Conservation (phyloP, 2,329 filamentous ascomycete genomes). For the Arthrobotrys iridis region DNA sequence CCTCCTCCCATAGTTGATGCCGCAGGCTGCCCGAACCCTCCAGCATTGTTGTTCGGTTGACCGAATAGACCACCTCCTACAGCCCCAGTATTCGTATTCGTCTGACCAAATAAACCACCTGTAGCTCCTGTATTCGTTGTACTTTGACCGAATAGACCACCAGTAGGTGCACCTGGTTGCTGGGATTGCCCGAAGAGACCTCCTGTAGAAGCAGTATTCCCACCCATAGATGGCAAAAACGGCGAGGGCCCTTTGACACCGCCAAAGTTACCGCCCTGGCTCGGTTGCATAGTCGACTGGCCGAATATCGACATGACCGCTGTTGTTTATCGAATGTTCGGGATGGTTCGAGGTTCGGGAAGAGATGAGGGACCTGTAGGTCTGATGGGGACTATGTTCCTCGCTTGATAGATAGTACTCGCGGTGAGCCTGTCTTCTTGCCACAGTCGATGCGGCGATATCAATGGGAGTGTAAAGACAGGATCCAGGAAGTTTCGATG, state of each 20-base stretch:
- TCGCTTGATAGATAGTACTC: neutral
- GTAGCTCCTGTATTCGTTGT: constrained; percentile 20
- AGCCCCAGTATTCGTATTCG: constrained; percentile 48
- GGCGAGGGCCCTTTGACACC: constrained; percentile 51
- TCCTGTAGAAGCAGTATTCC: constrained; percentile 33
- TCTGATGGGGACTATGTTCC: neutral
- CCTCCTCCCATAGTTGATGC: constrained; percentile 46
- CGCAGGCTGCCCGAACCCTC: constrained; percentile 43
- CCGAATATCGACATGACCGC: constrained; percentile 52
- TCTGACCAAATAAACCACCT: constrained; percentile 57
- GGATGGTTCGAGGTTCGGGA: neutral
- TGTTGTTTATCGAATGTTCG: constrained; percentile 17
- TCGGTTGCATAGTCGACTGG: constrained; percentile 46
- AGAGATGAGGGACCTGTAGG: neutral
- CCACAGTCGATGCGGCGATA: neutral
- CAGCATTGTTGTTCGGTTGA: constrained; percentile 24
- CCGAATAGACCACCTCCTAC: constrained; percentile 54
- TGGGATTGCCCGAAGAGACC: constrained; percentile 55
- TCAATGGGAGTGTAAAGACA: neutral
- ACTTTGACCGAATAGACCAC: constrained; percentile 42
- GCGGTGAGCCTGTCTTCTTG: neutral
- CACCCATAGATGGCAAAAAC: constrained; percentile 16
- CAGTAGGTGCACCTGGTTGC: constrained; percentile 24
- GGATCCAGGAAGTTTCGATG: constrained; percentile 3
- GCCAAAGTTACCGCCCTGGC: constrained; percentile 48